Base-by-base conservation (phyloP, 805 yeast genomes). In the Wickerhamomyces silvicola region DNA sequence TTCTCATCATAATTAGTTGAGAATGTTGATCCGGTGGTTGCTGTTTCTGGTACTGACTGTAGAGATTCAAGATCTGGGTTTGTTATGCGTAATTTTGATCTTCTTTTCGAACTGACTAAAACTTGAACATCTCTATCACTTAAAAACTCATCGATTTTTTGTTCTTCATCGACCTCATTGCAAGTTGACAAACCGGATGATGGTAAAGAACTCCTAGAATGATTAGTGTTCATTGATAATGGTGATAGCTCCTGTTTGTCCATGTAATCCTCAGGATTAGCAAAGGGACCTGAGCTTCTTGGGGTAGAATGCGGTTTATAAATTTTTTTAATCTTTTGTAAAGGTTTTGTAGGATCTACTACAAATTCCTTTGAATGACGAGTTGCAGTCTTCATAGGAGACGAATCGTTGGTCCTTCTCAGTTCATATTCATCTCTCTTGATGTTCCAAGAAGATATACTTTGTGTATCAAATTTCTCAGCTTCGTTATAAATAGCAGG, bases 81-180 rank as follows among this genome's bases (percentile, higher is more conserved):
- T 28, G 74, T 66, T 22, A 81, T 73, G 22, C 81, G 54, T 27
- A 81, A 57, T 32, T 68, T 67, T 1, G 80, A 67, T 36, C 83
- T 59, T 42, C 86, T 60, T 47, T 72, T 73, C 11, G 82, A 73
- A 38, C 81, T 72, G 7, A 81, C 86, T 38, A 81, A 55, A 7
- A 81, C 81, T 52, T 81, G 88, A 2, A 78, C 88, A 41, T 81
- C 87, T 42, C 78, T 48, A 19, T 64, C 60, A 13, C 64, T 66
- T 33, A 72, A 66, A 10, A 66, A 56, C 14, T 66, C 64, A 22
- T 62, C 67, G 16, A 55, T 63, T 31, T 60, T 62, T 17, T 43
- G 46, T 22, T 42, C 51, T 25, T 29, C 48, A 28, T 31, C 46
- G 18, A 20, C 30, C n/a, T 22, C 17, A 16, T 13, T 22, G 5